Base-by-base conservation (phyloP, 305 asterid genomes). In the Withania somnifera region DNA sequence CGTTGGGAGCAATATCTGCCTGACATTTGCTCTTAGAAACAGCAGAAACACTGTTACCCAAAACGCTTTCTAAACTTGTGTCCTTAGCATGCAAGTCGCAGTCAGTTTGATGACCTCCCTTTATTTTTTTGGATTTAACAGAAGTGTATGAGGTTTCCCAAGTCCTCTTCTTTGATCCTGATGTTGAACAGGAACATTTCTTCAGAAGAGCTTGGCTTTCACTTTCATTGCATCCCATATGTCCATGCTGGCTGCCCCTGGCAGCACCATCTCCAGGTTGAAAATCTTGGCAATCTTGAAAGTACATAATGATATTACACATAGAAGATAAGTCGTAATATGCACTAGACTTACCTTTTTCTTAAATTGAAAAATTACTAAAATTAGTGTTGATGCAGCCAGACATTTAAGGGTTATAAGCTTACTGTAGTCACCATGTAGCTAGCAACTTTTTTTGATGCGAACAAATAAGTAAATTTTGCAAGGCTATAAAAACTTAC, bases 61-160 rank as follows among this genome's bases (percentile, higher is more conserved):
- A 79, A 66, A 82, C 85, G 22, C 81, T 87, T 53, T 89, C 87
- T 85, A 88, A 79, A 77, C 58, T 82, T 84, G 86, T 90, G 85
- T 85, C 85, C 45, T 82, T 82, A 54, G 86, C 82, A 86, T 82
- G 88, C 85, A 84, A 82, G 28, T 84, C 91, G 45, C 86, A 89
- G 38, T 88, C 90, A 84, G 63, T 80, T 69, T 85, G 82, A 85
- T 88, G 92, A 8, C 89, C 80, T n/a, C 98, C 97, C 93, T 90
- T 95, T 78, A 95, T 93, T 86, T 91, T 93, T 84, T 93, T 95
- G 34, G 97, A 93, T 86, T 88, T 93, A 87, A 93, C 78, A 22
- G 97, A 95, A 82, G 97, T 90, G 61, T 84, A 82, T 61, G 97
- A 88, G 84, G 99, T 87, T 88, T 89, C 96, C 98, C 99, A 95